Evolutionary conservation across 805 yeast species (phyloP), one percentile per base, ranked within the genome.

Genomic region (Huiozyma sinensis): DNA sequence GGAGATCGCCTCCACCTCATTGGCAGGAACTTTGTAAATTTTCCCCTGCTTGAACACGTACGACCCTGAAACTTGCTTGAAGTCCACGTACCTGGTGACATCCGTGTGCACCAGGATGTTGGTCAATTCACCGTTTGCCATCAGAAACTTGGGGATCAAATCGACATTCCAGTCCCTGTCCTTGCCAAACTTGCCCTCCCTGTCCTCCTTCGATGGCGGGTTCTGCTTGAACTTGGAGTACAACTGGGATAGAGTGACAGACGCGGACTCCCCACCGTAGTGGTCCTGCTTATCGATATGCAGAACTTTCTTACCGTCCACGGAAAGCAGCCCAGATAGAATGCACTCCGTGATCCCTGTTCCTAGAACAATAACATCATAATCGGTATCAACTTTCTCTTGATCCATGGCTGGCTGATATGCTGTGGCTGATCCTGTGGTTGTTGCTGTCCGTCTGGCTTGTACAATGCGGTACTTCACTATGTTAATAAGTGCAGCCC

Each of bases 91-190:
- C 52, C 95, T 73, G 28, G 97, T 90, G 45, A 92, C 98, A 56
- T 90, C 90, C 27, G 98, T 92, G 64, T 90, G 96, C 33, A 86
- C 88, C 53, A 92, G 75, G 54, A 92, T 92, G 63, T 90, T 90
- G 50, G 97, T 92, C 64, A 92, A 76, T 63, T 90, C 98, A 36
- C 98, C 98, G 60, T 88, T 86, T 44, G 97, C 89, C 98, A 92
- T 92, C 54, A 92, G 71, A 55, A 92, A 89, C 68, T 92, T 92
- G 38, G 98, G 98, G 58, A 92, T 87, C 67, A 92, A 73, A 63
- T 92, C 98, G 42, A 92, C 92, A 66, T 94, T 88, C 97, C 97
- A 92, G 64, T 92, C 97, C 51, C 97, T 77, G 59, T 87, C 95
- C 58, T 94, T 79, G 42, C 98, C 97, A 50, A 80, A 75, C 50